A percentile compares a stretch with the other conserved stretches of the same genome.
These are phyloP conservation scores for Capniomyces stellatus DNA, from an alignment of 371 early-diverging fungal genomes.

Conservation along the genomic window DNA sequence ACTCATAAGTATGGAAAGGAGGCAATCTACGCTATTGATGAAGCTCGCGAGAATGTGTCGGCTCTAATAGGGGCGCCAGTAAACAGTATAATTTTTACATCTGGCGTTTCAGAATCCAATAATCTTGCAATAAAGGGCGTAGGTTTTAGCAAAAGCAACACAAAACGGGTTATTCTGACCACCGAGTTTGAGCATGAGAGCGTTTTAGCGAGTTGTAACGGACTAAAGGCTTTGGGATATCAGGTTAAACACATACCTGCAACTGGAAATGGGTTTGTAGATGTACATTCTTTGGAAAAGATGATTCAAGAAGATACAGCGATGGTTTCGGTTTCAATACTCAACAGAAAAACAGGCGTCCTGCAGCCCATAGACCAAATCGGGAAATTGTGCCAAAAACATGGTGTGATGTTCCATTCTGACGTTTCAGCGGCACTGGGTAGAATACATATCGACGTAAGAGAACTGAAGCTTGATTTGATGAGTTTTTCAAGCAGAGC, in stretches of 20 bases:
- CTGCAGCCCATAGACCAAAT: not conserved
- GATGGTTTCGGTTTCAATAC: not conserved
- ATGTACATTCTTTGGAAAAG: not conserved
- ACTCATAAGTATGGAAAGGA: not conserved
- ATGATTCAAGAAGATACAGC: not conserved
- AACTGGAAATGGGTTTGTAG: not conserved
- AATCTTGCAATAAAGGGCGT: not conserved
- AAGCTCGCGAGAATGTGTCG: not conserved
- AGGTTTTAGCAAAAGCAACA: not conserved
- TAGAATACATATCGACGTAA: not conserved
- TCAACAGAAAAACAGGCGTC: not conserved
- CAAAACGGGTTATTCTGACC: not conserved
- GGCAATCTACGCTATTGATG: not conserved
- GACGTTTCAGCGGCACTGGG: not conserved
- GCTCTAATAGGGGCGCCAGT: not conserved
- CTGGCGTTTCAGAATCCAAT: not conserved
- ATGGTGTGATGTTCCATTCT: not conserved
- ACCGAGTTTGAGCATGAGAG: not conserved
- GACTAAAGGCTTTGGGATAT: not conserved
- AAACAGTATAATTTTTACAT: not conserved
- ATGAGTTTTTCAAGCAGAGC: not conserved
- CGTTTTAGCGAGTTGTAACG: not conserved
- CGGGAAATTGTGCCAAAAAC: not conserved
- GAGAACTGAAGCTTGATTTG: not conserved
- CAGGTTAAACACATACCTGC: not conserved